Base-by-base conservation (phyloP, 768 basidiomycete species). In the Phylloporus scabripes region DNA sequence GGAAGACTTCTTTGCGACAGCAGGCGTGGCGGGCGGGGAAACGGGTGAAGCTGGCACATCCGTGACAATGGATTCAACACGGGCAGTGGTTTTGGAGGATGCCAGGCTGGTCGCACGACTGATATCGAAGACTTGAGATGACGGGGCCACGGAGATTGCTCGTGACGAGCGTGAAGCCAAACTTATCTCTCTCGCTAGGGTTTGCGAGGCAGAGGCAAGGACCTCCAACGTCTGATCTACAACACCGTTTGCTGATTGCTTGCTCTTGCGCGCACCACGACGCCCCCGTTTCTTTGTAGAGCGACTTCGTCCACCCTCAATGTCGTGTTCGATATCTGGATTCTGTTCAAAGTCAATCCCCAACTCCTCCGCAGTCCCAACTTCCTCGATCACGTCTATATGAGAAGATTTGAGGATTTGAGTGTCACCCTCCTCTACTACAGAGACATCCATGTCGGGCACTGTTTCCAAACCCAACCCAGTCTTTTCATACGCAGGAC, bases 101-200 rank as follows among this genome's bases (percentile, higher is more conserved):
- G 61, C 52, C 33, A 51, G 52, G 34, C 62, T 63, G 26, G 52
- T 49, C 12, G 44, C 54, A 17, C 57, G 60, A 49, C 60, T 56
- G 51, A 68, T 57, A 18, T 64, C 58, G 6, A 60, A 42, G 38
- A 58, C 44, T 1, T 46, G 51, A 5, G 53, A 59, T 11, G 64
- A 54, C 15, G 53, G 21, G 6, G 54, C 18, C 15, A 39, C 32
- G 34, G 57, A 49, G 17, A 52, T 42, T 11, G 60, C 63, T 6
- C 65, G 69, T 0, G 75, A 74, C 7, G 75, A 69, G 48, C 71
- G 75, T 15, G 80, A 81, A 1, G 80, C 81, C 52, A 77, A 77
- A 60, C 85, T 87, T 59, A 95, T 80, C 69, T 94, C 88, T 53
- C 92, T 76, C 18, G 87, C 92, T 29, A 95, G 76, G 4, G 80